Evolutionary conservation across 257 asterid genomes (phyloP), one percentile per base, ranked within the genome.

Genomic region (Capsicum pubescens): DNA sequence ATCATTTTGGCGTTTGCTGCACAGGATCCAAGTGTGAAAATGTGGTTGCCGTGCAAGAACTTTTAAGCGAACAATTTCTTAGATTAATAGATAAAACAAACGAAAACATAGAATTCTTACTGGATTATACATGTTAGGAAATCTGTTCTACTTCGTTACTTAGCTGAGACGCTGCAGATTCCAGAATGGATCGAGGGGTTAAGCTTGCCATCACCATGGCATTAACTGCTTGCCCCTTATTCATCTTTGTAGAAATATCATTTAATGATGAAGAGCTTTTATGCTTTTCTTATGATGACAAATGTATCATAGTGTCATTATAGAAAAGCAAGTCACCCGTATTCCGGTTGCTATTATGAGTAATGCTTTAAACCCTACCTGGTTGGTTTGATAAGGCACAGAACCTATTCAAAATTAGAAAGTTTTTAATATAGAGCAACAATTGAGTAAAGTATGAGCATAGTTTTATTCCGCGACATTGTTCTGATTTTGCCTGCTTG

Each of bases 271-370:
- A 76, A 76, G 63, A 26, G 63, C 21, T 26, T 76, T 14, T 52
- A 52, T 26, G 8, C 15, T 14, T 76, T 76, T 5, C 44, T 76
- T 52, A 4, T 26, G 26, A 76, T 13, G 48, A 26, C 8, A 76
- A 76, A 52, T 52, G 12, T 52, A 50, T 21, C 50, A 46, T 11
- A 26, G 26, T 76, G 63, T 21, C 81, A 76, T 26, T 52, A 52
- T 76, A 76, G 46, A 76, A 26, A 76, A 76, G 48, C 81, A 76
- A 76, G 81, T 52, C 63, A 14, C 8, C 79, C 5, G 8, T 76
- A 21, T 52, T 52, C 63, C 52, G 48, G 60, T 13, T 52, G 14
- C 63, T 52, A 26, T 8, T 76, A 15, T 26, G 26, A 52, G 8
- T 76, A 15, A 9, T 26, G 48, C 63, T 76, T 76, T 76, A 52